Evolutionary conservation across 371 early-diverging fungal genomes (phyloP).

Genomic region (Mortierella sp.): DNA sequence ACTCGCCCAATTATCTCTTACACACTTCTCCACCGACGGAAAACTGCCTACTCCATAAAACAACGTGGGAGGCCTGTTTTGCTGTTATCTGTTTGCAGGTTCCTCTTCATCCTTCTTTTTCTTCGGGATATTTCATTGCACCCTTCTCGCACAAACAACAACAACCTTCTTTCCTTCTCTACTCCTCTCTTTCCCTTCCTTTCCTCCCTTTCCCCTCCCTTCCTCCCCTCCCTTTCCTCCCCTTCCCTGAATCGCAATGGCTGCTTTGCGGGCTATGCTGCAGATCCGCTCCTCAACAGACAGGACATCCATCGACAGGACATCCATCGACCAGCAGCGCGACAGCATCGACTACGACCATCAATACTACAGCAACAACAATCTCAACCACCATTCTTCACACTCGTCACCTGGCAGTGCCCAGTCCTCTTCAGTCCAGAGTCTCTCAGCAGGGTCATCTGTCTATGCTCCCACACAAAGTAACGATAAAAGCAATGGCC

Average conservation of each 20-base stretch:
- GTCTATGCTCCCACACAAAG: background rate
- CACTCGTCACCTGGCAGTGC: background rate
- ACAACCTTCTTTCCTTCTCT: slow-evolving; percentile 1
- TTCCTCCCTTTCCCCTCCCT: background rate
- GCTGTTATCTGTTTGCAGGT: no score
- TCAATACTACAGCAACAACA: slow-evolving; percentile 5
- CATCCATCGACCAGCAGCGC: background rate
- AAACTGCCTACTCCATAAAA: background rate
- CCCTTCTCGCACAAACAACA: background rate
- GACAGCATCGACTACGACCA: background rate
- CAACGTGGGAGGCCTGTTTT: background rate
- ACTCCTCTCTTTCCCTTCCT: background rate
- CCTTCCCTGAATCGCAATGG: slow-evolving; percentile 20
- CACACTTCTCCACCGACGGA: background rate
- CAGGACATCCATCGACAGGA: background rate
- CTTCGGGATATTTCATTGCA: background rate
- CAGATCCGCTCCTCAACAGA: slow-evolving; percentile 35
- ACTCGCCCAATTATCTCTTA: background rate
- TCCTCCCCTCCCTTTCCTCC: background rate
- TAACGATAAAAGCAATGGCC: background rate
- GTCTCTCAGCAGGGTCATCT: slow-evolving; percentile 15
- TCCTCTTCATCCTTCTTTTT: background rate
- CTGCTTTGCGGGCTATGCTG: slow-evolving; percentile 49
- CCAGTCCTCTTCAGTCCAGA: slow-evolving; percentile 15
- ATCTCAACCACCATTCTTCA: background rate